A percentile compares a stretch with the other conserved stretches of the same genome.
Evolutionary conservation across 768 basidiomycete genomes (phyloP).

Genomic region (Gloeostereum incarnatum): DNA sequence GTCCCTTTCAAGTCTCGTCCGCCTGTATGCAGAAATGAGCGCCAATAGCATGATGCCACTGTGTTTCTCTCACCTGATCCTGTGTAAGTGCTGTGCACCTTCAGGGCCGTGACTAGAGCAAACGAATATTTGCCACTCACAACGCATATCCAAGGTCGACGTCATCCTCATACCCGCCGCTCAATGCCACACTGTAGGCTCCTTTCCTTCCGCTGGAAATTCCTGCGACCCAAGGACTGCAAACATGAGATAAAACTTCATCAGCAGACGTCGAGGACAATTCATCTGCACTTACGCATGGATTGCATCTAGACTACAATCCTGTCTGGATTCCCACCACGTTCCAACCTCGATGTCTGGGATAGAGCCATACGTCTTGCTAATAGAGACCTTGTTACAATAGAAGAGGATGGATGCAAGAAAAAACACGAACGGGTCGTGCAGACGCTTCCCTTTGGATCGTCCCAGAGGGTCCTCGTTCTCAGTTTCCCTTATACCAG

Average conservation of each 20-base stretch:
- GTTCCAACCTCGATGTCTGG: slow-evolving; percentile 73
- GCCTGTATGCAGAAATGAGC: slow-evolving; percentile 28
- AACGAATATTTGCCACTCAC: too few relatives aligned
- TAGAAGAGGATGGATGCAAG: neutral
- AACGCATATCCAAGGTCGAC: slow-evolving; percentile 77
- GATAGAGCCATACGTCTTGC: slow-evolving; percentile 74
- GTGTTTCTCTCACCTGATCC: slow-evolving; percentile 45
- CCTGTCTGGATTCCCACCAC: slow-evolving; percentile 71
- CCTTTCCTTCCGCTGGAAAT: slow-evolving; percentile 62
- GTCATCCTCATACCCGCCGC: slow-evolving; percentile 85
- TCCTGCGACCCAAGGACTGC: slow-evolving; percentile 77
- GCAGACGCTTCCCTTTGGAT: slow-evolving; percentile 22
- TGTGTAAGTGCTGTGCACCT: slow-evolving; percentile 56
- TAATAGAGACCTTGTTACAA: slow-evolving; percentile 15
- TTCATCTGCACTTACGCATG: slow-evolving; percentile 63
- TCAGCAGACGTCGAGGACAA: neutral
- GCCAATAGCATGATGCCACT: neutral
- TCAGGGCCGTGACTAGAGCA: too few relatives aligned
- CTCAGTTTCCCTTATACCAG: slow-evolving; percentile 22
- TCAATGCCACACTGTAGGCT: slow-evolving; percentile 79
- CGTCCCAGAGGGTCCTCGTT: slow-evolving; percentile 27
- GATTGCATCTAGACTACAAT: slow-evolving; percentile 67
- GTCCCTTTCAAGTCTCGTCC: slow-evolving; percentile 87
- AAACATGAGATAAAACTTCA: slow-evolving; percentile 2
- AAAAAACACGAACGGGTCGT: slow-evolving; percentile 41